Evolutionary conservation across 179 eudicot species (phyloP).

Genomic region (Beta macrorhiza): DNA sequence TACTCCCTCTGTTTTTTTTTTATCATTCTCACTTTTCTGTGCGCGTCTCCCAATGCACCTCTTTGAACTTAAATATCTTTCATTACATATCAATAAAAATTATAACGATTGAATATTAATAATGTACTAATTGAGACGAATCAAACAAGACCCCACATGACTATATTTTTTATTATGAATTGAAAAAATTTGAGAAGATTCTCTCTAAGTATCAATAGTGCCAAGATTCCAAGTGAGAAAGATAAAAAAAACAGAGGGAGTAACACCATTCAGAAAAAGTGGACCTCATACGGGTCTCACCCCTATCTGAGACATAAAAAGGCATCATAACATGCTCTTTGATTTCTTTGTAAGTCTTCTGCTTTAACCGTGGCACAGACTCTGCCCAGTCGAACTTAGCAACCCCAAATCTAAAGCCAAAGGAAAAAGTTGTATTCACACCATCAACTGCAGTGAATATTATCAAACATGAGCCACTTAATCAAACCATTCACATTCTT

Average conservation of each 20-base stretch:
- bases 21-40: too few species aligned
- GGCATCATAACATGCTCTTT: constrained; percentile 49
- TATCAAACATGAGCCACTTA: constrained; percentile 10
- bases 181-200: too few species aligned
- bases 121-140: too few species aligned
- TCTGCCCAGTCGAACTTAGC: constrained; percentile 92
- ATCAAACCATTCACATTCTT: constrained; percentile 11
- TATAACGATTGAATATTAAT: too few species aligned
- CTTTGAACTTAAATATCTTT: too few species aligned
- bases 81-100: too few species aligned
- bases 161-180: too few species aligned
- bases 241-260: neutral
- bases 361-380: constrained; percentile 79
- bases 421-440: constrained; percentile 18
- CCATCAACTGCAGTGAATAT: constrained; percentile 47
- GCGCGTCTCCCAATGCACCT: too few species aligned
- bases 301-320: neutral
- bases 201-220: too few species aligned
- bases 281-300: neutral
- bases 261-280: neutral
- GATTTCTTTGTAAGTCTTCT: constrained; percentile 80
- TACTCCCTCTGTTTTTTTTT: too few species aligned
- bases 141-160: too few species aligned
- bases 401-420: constrained; percentile 67
- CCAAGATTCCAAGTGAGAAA: too few species aligned